Base-by-base conservation (phyloP, 371 early-diverging fungal genomes). In the Mortierella sp. region DNA sequence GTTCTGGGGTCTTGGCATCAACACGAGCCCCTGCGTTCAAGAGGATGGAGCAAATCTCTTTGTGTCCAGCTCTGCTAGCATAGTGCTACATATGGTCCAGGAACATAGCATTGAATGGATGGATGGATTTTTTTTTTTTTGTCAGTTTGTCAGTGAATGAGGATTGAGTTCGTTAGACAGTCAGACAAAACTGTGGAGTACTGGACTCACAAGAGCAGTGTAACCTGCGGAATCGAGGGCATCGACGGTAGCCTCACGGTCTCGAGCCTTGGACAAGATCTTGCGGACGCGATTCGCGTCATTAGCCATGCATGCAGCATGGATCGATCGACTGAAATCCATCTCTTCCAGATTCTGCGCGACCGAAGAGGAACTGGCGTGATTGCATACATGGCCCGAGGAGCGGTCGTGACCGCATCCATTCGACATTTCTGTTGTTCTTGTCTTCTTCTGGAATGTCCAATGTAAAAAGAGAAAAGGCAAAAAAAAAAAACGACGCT, bases 241-340 rank as follows among this genome's bases (percentile, higher is more conserved):
- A 43, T 52, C 55, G 37, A 70, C 73, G 6, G 79, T 72, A 0
- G 79, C 64, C 14, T 28, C 59, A 30, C 73, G 70, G 55, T 61
- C 65, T 4, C 66, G 47, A 26, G 23, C 50, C 30, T 75, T 75
- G 28, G 61, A 60, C 4, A 79, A 73, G 9, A 79, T 72, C 14
- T 63, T 46, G 25, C 64, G 58, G 18, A 73, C 73, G 15, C 73
- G 28, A 2, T 69, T 55, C 23, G 58, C 15, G 37, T 79, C 72
- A 59, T 79, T 72, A 58, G 64, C 51, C 26, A 73, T 65, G 64
- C 79, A 79, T 12, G 79, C 79, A 0, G 79, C 72, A 60, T 72
- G 73, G 28, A 79, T 79, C 25, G 79, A 77, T 6, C 79, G 69
- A 57, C 62, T 66, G 63, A 77, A 77, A 21, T 72, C 79, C 12